A percentile compares a stretch with the other conserved stretches of the same genome.
These are phyloP conservation scores for Diutina rugosa DNA, from an alignment of 1,139 yeast genomes.

Conservation along the genomic window DNA sequence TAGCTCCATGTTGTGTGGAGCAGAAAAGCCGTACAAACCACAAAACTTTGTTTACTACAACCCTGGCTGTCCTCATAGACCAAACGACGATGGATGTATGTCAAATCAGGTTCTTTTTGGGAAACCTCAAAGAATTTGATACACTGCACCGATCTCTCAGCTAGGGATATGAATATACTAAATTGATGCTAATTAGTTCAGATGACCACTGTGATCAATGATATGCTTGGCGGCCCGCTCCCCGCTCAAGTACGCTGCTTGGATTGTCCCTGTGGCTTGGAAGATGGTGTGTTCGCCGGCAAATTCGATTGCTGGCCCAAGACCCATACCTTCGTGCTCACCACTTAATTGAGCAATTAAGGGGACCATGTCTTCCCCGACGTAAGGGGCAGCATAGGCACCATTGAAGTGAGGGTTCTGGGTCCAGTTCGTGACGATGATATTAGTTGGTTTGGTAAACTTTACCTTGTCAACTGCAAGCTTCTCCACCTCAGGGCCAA, in stretches of 20 bases:
- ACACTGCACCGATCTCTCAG: too few relatives aligned
- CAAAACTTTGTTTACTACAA: too few relatives aligned
- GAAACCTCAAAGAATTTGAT: too few relatives aligned
- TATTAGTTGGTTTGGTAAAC: conserved; percentile 30
- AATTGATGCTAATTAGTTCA: too few relatives aligned
- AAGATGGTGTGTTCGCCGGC: conserved; percentile 77
- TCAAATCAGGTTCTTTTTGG: too few relatives aligned
- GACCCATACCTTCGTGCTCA: conserved; percentile 26
- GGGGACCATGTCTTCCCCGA: conserved; percentile 58
- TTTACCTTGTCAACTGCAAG: conserved; percentile 6
- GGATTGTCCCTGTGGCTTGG: conserved; percentile 79
- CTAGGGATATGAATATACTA: too few relatives aligned
- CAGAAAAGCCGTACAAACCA: too few relatives aligned
- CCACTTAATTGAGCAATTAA: conserved; percentile 40
- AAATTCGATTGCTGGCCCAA: conserved; percentile 39
- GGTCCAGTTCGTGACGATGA: conserved; percentile 58
- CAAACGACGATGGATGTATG: too few relatives aligned
- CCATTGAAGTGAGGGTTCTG: conserved; percentile 57
- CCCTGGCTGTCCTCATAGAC: too few relatives aligned
- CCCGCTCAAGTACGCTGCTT: conserved; percentile 69
- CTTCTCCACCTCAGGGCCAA: conserved; percentile 20
- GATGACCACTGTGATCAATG: background rate
- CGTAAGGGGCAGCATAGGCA: conserved; percentile 56
- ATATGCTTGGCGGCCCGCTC: conserved; percentile 16
- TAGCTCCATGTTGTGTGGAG: too few relatives aligned